Base-by-base conservation (phyloP, 371 early-diverging fungal genomes). In the Cladochytrium tenue region DNA sequence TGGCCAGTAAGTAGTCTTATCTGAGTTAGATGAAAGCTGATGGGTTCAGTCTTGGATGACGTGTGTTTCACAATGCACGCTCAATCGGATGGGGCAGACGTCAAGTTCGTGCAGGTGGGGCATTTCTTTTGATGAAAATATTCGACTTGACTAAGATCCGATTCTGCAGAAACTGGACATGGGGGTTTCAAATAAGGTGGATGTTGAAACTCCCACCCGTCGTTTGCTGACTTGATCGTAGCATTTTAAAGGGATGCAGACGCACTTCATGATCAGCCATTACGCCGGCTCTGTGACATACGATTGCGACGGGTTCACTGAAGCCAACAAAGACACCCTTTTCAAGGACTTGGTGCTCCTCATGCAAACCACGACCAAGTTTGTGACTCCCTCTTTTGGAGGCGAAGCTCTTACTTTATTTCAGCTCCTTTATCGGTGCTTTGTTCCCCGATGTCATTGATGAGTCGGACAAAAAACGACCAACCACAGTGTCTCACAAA, bases 251-350 rank as follows among this genome's bases (percentile, higher is more conserved):
- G 80, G 80, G 3, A 56, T 66, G 60, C 80, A 80, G 56, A 61
- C 69, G 2, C 80, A 70, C 17, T 93, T 99, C 70, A 78, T 90
- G 57, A 84, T 99, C 63, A 87, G 90, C 67, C 99, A 99, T 81
- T 99, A 97, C 80, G 99, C 99, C 56, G 98, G 89, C 20, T 64
- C 77, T 51, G 88, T 90, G 2, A 77, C 79, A 1, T 99, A 99
- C 82, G 88, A 90, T 67, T 88, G 94, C 31, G 88, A 91, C 23
- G 96, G 96, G 0, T 99, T 99, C 91, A 93, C 97, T 0, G 98
- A 97, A 71, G 95, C 97, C 76, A 99, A 99, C 84, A 97, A 94
- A 79, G 99, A 99, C 71, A 88, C 94, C 30, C 83, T 98, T 28
- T 83, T 92, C 73, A 93, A 93, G 77, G 98, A 97, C 75, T 82